Base-by-base conservation (phyloP, 192 early-diverging fungal species). In the Helicostylum pulchrum region DNA sequence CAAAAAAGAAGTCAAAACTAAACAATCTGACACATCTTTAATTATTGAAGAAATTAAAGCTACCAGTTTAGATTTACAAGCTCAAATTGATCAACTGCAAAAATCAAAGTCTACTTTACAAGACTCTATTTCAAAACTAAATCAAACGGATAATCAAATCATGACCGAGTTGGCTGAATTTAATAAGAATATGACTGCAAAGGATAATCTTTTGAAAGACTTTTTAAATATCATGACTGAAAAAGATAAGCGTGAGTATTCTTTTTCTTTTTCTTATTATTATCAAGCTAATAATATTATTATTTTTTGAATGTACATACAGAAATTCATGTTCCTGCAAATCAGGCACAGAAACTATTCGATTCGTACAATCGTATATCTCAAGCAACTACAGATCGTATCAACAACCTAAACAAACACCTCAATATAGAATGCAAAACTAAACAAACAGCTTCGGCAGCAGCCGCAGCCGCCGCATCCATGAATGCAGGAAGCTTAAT, bases 181-280 rank as follows among this genome's bases (percentile, higher is more conserved):
- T 51, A 70, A 78, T 48, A 73, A 75, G 54, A 78, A 65, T 53
- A 71, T 84, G 70, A 54, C 60, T 43, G 68, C 64, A 4, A 80
- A 84, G 43, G 80, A 84, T 52, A 46, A 68, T 54, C 34, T 84
- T n/a, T 68, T 82, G n/a, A 77, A 78, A 11, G 36, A 53, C 21
- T 54, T 64, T 46, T 30, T 64, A 43, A 54, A 43, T n/a, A 53
- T 51, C 7, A 42, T 34, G 15, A 4, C 53, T 32, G 53, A 54
- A 54, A 54, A 54, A 7, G 46, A 48, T 2, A 48, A 48, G 46
- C 3, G 46, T 48, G 14, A 48, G 46, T 39, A 36, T 7, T 36
- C 7, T 36, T 36, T 5, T 7, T 36, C 3, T 36, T 36, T 5
- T 36, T 36, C 3, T 36, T 36, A 36, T 36, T 36, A 36, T 36